Conservation (phyloP, 495 filamentous ascomycete species). For the Pseudoneurospora amorphoporcata region DNA sequence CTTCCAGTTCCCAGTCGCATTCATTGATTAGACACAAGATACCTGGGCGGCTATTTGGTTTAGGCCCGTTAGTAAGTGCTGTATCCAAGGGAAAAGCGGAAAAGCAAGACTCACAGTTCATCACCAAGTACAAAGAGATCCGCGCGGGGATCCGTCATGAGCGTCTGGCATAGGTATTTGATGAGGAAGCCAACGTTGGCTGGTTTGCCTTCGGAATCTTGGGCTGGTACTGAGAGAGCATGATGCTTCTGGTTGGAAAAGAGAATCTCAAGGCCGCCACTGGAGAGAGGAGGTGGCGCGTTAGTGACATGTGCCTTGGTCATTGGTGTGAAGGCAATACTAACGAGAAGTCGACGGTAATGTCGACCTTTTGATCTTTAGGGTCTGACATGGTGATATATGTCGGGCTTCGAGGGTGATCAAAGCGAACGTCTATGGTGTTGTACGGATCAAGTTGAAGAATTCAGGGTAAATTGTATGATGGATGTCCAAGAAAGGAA, state of each 20-base stretch:
- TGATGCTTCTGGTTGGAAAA: slow-evolving; percentile 75
- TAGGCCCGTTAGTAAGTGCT: not conserved
- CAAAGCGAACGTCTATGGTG: not conserved
- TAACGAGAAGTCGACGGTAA: slow-evolving; percentile 29
- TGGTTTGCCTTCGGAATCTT: slow-evolving; percentile 43
- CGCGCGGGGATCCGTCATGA: slow-evolving; percentile 77
- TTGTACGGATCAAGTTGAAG: not conserved
- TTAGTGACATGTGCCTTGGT: not conserved
- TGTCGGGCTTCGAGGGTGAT: not conserved
- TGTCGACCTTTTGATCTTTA: slow-evolving; percentile 15
- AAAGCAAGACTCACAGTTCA: slow-evolving; percentile 57
- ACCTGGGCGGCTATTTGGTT: slow-evolving; percentile 65
- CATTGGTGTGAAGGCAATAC: not conserved
- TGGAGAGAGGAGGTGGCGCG: slow-evolving; percentile 21
- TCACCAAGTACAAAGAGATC: slow-evolving; percentile 85
- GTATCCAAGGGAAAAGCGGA: not conserved
- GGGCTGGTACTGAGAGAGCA: slow-evolving; percentile 54
- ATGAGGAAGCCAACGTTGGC: slow-evolving; percentile 71
- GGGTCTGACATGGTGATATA: slow-evolving; percentile 5
- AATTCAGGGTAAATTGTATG: not conserved
- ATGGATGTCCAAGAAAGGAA: not conserved
- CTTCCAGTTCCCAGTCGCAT: slow-evolving; percentile 95
- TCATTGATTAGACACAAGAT: slow-evolving; percentile 97
- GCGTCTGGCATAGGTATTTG: slow-evolving; percentile 64
- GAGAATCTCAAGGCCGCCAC: slow-evolving; percentile 91